Evolutionary conservation across 2,329 filamentous ascomycete genomes (phyloP).

Genomic region (Chalaropsis ovoidea): DNA sequence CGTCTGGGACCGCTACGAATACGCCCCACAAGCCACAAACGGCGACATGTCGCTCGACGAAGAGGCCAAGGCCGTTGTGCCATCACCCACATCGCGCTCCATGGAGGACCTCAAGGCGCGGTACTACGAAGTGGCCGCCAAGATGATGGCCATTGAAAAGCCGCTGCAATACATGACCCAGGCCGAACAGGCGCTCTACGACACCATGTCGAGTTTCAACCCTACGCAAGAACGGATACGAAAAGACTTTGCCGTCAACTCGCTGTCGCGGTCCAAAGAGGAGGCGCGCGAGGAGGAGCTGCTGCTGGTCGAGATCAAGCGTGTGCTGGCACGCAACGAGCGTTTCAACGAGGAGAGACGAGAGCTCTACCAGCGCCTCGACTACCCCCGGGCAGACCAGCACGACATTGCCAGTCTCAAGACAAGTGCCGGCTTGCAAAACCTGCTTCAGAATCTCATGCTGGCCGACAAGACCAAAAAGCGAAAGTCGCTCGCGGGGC

Average conservation of each 20-base stretch:
- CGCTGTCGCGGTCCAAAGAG: constrained; percentile 69
- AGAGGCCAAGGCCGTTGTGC: constrained; percentile 45
- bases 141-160: constrained; percentile 69
- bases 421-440: constrained; percentile 67
- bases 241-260: constrained; percentile 73
- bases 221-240: constrained; percentile 65
- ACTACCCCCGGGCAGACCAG: constrained; percentile 61
- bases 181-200: constrained; percentile 70
- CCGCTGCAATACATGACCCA: constrained; percentile 80
- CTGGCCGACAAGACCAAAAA: constrained; percentile 83
- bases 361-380: constrained; percentile 77
- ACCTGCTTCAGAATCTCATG: constrained; percentile 72
- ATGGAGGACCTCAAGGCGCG: constrained; percentile 87
- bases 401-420: constrained; percentile 68
- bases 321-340: constrained; percentile 79
- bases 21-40: constrained; percentile 40
- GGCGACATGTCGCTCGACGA: constrained; percentile 39
- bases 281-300: constrained; percentile 89
- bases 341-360: constrained; percentile 78
- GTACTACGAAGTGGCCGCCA: constrained; percentile 79
- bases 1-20: constrained; percentile 89
- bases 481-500: constrained; percentile 59
- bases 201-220: constrained; percentile 79
- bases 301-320: constrained; percentile 77
- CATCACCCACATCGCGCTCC: constrained; percentile 48